A percentile compares a stretch with the other conserved stretches of the same genome.
phyloP scores from a whole-genome alignment of 2,329 filamentous ascomycete genomes.

The Pestalotiopsis sp. region DNA sequence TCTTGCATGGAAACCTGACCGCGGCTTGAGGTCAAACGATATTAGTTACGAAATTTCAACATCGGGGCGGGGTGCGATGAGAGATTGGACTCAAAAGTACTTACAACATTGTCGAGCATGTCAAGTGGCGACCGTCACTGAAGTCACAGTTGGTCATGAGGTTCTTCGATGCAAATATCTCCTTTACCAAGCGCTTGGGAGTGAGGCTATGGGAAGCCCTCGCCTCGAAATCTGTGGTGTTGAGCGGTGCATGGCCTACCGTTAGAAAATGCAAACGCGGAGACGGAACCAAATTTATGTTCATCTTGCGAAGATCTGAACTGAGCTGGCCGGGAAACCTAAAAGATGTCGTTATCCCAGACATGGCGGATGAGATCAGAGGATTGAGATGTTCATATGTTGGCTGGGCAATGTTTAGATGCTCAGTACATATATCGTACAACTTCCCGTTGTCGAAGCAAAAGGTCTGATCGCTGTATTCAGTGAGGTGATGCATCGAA shows the following conservation, averaged over 20 bases:
- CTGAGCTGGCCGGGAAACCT: conserved; percentile 99
- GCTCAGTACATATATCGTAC: conserved; percentile 99
- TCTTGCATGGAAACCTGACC: conserved; percentile 99
- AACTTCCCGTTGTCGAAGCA: conserved; percentile 99
- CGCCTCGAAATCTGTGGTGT: conserved; percentile 74
- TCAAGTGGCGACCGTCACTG: conserved; percentile 99
- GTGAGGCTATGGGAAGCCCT: conserved; percentile 96
- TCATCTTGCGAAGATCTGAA: conserved; percentile 98
- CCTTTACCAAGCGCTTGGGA: conserved; percentile 97
- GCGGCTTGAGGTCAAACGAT: conserved; percentile 59
- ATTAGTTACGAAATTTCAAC: neutral
- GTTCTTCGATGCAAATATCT: conserved; percentile 99
- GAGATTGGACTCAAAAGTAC: conserved; percentile 31
- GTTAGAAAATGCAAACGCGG: conserved; percentile 99
- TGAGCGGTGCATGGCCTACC: conserved; percentile 98
- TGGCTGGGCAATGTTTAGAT: conserved; percentile 96
- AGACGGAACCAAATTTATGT: conserved; percentile 99
- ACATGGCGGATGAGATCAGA: conserved; percentile 99
- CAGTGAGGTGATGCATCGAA: conserved; percentile 97
- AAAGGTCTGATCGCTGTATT: conserved; percentile 99
- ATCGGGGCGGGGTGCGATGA: neutral
- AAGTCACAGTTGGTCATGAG: conserved; percentile 99
- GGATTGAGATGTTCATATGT: conserved; percentile 99
- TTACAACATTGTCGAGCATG: conserved; percentile 97
- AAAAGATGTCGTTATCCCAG: conserved; percentile 95